Evolutionary conservation across 2,329 filamentous ascomycete genomes (phyloP), one percentile per base, ranked within the genome.

Genomic region (Ophidiomyces ophidiicola): DNA sequence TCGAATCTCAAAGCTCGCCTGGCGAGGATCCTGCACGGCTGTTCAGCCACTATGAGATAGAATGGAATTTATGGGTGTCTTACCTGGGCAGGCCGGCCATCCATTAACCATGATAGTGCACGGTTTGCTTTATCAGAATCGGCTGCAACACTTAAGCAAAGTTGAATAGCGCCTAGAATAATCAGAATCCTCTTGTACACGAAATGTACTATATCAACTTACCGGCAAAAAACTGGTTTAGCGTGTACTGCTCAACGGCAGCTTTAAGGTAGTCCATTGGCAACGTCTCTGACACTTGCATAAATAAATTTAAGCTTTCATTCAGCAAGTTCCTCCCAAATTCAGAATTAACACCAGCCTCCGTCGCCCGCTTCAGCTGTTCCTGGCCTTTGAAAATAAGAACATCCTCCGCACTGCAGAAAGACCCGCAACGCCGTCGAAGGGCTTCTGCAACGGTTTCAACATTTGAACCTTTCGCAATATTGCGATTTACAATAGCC

Each of bases 351-450:
- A 71, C 67, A 6, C 78, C 76, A 33, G 82, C 76, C 57, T 94
- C 87, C 2, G 79, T 78, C 1, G 88, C 88, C 49, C 84, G 76
- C 67, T 94, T 92, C 38, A 96, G 67, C 52, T 88, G 82, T 60
- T 98, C 90, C 57, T 96, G 88, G 0, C 90, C 90, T 62, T 94
- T 96, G 76, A 98, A 98, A 50, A 94, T 88, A 47, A 96, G 78
- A 1, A 96, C 90, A 63, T 98, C 90, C 48, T 98, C 88, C 0
- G 88, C 79, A 53, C 87, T 94, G 60, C 90, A 98, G 71, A 98
- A 98, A 61, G 82, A 94, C 46, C 90, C 92, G 51, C 90, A 98
- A 51, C 87, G 76, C 50, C 90, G 74, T 32, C 90, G 76, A 35
- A 98, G 66, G n/a, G 87, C 85, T 60, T 98, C 90, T 0, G 90